phyloP scores from a whole-genome alignment of 2,329 filamentous ascomycete species.

The Pyrenochaeta sp. region DNA sequence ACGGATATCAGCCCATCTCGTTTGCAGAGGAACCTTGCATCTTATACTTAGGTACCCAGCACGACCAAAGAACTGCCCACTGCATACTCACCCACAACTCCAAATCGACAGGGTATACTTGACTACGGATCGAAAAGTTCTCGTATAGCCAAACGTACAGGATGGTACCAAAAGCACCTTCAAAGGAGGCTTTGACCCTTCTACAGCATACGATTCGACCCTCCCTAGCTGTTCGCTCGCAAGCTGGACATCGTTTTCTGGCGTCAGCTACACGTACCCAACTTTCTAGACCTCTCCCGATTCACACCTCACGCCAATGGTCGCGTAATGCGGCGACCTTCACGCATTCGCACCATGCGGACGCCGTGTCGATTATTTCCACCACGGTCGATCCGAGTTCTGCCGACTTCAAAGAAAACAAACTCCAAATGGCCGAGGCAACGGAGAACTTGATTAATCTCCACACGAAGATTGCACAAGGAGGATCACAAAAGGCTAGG shows the following conservation, averaged over 20 bases:
- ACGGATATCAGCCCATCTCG: too few species aligned
- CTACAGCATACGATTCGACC: slow-evolving; percentile 43
- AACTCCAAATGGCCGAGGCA: slow-evolving; percentile 75
- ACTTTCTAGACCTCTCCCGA: slow-evolving; percentile 23
- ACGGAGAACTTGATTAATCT: slow-evolving; percentile 73
- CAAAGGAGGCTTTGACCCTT: slow-evolving; percentile 42
- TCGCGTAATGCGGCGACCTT: slow-evolving; percentile 71
- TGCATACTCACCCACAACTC: too few species aligned
- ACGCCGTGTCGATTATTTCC: slow-evolving; percentile 80
- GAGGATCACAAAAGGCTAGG: slow-evolving; percentile 80
- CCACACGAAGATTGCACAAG: slow-evolving; percentile 74
- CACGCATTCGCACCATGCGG: slow-evolving; percentile 80
- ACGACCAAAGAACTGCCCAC: too few species aligned
- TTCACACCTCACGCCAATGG: slow-evolving; percentile 12
- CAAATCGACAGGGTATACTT: too few species aligned
- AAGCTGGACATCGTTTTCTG: slow-evolving; percentile 30
- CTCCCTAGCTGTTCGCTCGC: slow-evolving; percentile 27
- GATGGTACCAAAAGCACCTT: slow-evolving; percentile 46
- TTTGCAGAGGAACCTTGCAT: too few species aligned
- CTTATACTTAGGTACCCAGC: too few species aligned
- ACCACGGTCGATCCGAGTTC: slow-evolving; percentile 79
- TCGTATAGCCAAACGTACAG: background rate
- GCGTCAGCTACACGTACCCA: slow-evolving; percentile 18
- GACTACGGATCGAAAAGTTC: too few species aligned
- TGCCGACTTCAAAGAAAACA: slow-evolving; percentile 82